Evolutionary conservation across 2,329 filamentous ascomycete species (phyloP).

Genomic region (Alternaria sp.): DNA sequence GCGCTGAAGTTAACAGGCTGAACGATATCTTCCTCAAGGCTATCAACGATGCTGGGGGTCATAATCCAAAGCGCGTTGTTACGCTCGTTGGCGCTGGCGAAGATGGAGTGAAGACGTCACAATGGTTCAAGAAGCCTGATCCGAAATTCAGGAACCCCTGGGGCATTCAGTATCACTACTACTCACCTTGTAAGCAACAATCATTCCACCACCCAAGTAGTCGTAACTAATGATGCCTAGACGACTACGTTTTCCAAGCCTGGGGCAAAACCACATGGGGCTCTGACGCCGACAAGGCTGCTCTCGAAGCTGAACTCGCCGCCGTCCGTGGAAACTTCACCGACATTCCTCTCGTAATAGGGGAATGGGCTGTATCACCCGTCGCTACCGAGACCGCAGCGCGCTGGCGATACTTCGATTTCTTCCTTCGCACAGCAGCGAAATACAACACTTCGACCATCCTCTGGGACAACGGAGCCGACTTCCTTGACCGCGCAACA

Average conservation of each 20-base stretch:
- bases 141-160: constrained; percentile 60
- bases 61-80: constrained; percentile 62
- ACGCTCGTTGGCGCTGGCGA: constrained; percentile 61
- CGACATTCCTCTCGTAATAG: constrained; percentile 62
- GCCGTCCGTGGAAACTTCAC: constrained; percentile 62
- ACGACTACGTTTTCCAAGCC: constrained; percentile 49
- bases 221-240: constrained; percentile 7
- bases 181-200: constrained; percentile 58
- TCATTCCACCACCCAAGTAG: too few species aligned
- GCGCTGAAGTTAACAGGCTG: constrained; percentile 59
- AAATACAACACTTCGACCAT: constrained; percentile 60
- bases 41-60: constrained; percentile 61
- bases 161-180: constrained; percentile 68
- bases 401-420: constrained; percentile 65
- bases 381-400: constrained; percentile 61
- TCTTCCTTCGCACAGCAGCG: constrained; percentile 57
- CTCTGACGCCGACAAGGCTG: constrained; percentile 59
- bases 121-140: constrained; percentile 61
- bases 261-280: constrained; percentile 69
- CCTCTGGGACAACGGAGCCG: constrained; percentile 66
- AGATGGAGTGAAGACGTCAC: constrained; percentile 60
- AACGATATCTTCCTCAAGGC: constrained; percentile 64
- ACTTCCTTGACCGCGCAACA: constrained; percentile 60
- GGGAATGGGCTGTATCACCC: constrained; percentile 63
- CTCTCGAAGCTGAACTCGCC: constrained; percentile 58